phyloP scores from a whole-genome alignment of 2,329 filamentous ascomycete genomes.

The Fusarium citri region DNA sequence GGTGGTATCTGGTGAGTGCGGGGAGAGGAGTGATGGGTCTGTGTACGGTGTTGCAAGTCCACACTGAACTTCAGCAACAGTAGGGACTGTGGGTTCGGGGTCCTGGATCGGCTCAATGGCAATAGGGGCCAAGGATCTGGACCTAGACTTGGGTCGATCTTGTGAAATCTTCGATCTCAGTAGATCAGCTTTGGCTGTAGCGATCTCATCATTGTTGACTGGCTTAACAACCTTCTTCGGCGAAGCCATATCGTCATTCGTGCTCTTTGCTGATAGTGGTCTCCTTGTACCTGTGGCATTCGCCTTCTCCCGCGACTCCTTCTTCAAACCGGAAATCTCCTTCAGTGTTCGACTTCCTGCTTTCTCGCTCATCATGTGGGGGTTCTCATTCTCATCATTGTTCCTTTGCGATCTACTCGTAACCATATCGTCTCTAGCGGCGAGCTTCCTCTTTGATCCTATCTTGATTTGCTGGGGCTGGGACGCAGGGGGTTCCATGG shows the following conservation, averaged over 20 bases:
- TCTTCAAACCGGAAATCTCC: slow-evolving; percentile 57
- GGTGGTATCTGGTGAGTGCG: slow-evolving; percentile 62
- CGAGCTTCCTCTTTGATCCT: slow-evolving; percentile 69
- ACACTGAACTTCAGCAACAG: slow-evolving; percentile 19
- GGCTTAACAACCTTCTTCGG: slow-evolving; percentile 63
- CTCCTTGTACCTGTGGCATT: slow-evolving; percentile 55
- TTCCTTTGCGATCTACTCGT: slow-evolving; percentile 44
- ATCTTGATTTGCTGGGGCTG: slow-evolving; percentile 54
- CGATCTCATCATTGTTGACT: slow-evolving; percentile 51
- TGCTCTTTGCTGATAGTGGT: slow-evolving; percentile 67
- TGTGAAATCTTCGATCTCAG: slow-evolving; percentile 44
- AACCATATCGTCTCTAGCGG: slow-evolving; percentile 65
- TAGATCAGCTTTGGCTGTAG: slow-evolving; percentile 54
- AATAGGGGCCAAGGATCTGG: slow-evolving; percentile 44
- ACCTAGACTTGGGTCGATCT: slow-evolving; percentile 45
- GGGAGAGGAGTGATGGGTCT: slow-evolving; percentile 58
- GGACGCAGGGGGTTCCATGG: slow-evolving; percentile 23
- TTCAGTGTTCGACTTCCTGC: slow-evolving; percentile 59
- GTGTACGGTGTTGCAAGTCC: slow-evolving; percentile 49
- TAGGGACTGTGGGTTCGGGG: slow-evolving; percentile 33
- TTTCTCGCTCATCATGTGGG: slow-evolving; percentile 49
- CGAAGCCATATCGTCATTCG: slow-evolving; percentile 69
- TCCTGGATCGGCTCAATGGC: slow-evolving; percentile 36
- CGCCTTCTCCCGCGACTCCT: slow-evolving; percentile 53
- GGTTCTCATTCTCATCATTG: slow-evolving; percentile 47